These are phyloP conservation scores for Leccinum cinnamomeum DNA, from an alignment of 1,284 basidiomycete species.

Conservation along the genomic window DNA sequence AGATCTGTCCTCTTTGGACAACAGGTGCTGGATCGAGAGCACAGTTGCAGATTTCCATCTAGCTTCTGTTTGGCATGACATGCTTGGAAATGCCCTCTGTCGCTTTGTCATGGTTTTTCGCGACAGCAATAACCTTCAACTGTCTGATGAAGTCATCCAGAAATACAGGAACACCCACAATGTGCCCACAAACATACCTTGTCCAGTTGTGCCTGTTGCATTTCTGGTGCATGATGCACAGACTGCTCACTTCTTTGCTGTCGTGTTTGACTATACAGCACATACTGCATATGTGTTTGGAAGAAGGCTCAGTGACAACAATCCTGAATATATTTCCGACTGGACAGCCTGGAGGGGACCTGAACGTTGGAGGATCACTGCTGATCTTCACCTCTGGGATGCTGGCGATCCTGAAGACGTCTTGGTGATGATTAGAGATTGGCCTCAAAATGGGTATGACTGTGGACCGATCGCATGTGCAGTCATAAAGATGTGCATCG, in stretches of 20 bases:
- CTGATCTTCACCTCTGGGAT: constrained; percentile 9
- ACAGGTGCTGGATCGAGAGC: constrained; percentile 2
- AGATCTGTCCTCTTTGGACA: neutral
- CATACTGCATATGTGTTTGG: constrained; percentile 7
- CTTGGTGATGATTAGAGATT: neutral
- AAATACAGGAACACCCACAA: neutral
- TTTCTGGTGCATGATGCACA: neutral
- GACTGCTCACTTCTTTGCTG: constrained; percentile 9
- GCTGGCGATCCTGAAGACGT: neutral
- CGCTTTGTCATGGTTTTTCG: neutral
- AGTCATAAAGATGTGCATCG: constrained; percentile 4
- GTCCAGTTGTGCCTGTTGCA: neutral
- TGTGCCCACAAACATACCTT: neutral
- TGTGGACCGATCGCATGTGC: constrained; percentile 8
- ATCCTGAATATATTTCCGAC: neutral
- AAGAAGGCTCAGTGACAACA: neutral
- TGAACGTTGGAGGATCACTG: constrained; percentile 1
- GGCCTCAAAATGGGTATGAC: constrained; percentile 15
- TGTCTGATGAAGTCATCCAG: neutral
- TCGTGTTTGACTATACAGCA: constrained; percentile 5
- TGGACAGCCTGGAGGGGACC: constrained; percentile 10
- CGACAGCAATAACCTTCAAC: neutral
- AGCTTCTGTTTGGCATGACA: constrained; percentile 4
- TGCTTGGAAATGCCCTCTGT: neutral
- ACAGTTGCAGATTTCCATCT: constrained; percentile 4